Conservation (phyloP, 1,284 basidiomycete species). For the Rhodotorula sp. region DNA sequence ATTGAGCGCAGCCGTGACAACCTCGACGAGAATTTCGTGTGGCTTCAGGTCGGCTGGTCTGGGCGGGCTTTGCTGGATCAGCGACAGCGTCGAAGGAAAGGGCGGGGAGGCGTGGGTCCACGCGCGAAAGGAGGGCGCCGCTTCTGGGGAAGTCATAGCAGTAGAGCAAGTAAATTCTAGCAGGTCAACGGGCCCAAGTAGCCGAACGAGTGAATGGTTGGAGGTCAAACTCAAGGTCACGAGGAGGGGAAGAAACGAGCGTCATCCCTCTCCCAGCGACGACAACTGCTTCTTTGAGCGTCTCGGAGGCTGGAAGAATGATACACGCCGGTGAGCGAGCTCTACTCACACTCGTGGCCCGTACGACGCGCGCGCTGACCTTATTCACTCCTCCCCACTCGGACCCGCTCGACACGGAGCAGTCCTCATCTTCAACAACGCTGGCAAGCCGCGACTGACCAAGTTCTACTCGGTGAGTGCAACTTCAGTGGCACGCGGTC, state of each 20-base stretch:
- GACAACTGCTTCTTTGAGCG: not conserved
- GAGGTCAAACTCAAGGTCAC: too few species aligned
- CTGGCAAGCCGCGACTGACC: constrained; percentile 83
- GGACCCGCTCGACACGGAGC: not conserved
- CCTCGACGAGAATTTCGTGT: constrained; percentile 63
- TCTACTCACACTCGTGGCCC: too few species aligned
- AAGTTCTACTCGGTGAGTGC: constrained; percentile 72
- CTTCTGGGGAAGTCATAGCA: not conserved
- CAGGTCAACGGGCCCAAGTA: too few species aligned
- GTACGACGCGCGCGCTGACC: not conserved
- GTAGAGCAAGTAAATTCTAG: not conserved
- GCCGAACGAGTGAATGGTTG: not conserved
- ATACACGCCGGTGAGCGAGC: constrained; percentile 22
- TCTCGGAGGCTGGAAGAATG: not conserved
- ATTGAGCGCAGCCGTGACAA: constrained; percentile 78
- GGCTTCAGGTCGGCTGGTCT: constrained; percentile 17
- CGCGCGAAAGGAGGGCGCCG: constrained; percentile 13
- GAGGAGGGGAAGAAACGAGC: too few species aligned
- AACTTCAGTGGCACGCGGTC: not conserved
- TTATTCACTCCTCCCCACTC: not conserved
- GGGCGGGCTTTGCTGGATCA: constrained; percentile 6
- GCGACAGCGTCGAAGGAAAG: constrained; percentile 23
- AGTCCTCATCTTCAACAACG: constrained; percentile 63
- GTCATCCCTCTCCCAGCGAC: not conserved
- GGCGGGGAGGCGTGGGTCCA: constrained; percentile 28